Evolutionary conservation across 148 eudicot species (phyloP).

Genomic region (Persicaria tinctoria): DNA sequence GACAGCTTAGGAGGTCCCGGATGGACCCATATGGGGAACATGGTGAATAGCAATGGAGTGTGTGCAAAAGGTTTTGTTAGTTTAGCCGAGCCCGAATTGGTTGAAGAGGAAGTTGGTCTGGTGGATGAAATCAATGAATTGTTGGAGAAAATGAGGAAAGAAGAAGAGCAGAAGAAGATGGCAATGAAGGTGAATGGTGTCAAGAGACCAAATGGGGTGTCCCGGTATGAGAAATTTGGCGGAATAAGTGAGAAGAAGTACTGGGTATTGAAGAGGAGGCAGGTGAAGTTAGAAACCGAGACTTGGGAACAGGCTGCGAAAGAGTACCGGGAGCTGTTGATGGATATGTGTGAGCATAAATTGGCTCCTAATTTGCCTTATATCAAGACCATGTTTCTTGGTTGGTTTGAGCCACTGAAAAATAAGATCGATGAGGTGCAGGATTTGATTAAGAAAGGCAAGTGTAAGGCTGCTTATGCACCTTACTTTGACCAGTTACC

Average conservation of each 20-base stretch:
- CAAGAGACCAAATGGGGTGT: slow-evolving; percentile 11
- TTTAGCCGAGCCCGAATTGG: slow-evolving; percentile 55
- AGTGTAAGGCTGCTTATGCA: slow-evolving; percentile 45
- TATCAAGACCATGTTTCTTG: slow-evolving; percentile 80
- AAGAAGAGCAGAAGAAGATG: slow-evolving; percentile 29
- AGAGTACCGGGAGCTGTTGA: slow-evolving; percentile 75
- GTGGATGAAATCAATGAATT: slow-evolving; percentile 57
- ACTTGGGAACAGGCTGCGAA: slow-evolving; percentile 82
- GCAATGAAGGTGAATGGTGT: slow-evolving; percentile 12
- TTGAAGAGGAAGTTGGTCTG: slow-evolving; percentile 40
- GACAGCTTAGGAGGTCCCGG: slow-evolving; percentile 20
- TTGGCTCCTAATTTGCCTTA: slow-evolving; percentile 95
- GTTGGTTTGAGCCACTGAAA: slow-evolving; percentile 89
- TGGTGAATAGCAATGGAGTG: slow-evolving; percentile 24
- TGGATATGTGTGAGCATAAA: slow-evolving; percentile 80
- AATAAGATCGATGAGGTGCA: slow-evolving; percentile 69
- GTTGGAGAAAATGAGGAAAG: slow-evolving; percentile 51
- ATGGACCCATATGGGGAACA: slow-evolving; percentile 17
- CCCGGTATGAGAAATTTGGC: slow-evolving; percentile 14
- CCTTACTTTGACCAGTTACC: slow-evolving; percentile 68
- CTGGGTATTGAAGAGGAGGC: slow-evolving; percentile 52
- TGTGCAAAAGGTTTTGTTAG: slow-evolving; percentile 49
- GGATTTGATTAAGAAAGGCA: slow-evolving; percentile 49
- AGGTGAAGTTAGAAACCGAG: slow-evolving; percentile 80
- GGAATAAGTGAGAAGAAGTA: slow-evolving; percentile 48